Conservation (phyloP, 495 filamentous ascomycete species). For the Aspergillus bertholletiae region DNA sequence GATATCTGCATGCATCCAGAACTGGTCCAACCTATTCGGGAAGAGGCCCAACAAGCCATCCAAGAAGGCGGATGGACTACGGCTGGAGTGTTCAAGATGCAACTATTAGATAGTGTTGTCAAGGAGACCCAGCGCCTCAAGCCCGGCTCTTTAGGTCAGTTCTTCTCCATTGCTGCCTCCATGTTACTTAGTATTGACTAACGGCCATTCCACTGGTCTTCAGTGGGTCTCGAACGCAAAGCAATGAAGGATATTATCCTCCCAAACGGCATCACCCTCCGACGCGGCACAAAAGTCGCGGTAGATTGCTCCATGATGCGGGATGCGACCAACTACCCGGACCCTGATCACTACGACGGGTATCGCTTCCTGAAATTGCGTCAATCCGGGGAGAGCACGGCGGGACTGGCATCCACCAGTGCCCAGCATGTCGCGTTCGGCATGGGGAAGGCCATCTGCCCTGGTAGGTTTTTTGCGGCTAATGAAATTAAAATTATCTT, state of each 20-base stretch:
- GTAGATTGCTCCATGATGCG: not conserved
- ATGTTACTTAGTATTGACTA: too few species aligned
- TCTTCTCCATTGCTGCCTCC: too few species aligned
- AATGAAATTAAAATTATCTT: constrained; percentile 31
- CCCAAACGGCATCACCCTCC: not conserved
- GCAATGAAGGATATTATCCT: not conserved
- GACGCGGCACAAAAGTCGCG: not conserved
- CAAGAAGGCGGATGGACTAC: too few species aligned
- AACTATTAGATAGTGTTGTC: too few species aligned
- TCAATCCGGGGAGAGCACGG: constrained; percentile 8
- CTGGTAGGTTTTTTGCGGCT: constrained; percentile 38
- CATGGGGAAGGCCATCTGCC: constrained; percentile 41
- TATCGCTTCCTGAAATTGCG: not conserved
- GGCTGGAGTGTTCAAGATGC: too few species aligned
- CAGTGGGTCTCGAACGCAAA: too few species aligned
- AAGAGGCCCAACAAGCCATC: too few species aligned
- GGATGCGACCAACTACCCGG: not conserved
- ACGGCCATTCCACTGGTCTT: too few species aligned
- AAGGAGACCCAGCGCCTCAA: too few species aligned
- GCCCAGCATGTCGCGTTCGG: constrained; percentile 29
- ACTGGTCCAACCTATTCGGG: too few species aligned
- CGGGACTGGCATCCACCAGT: constrained; percentile 25
- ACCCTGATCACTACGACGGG: not conserved
- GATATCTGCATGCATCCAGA: too few species aligned
- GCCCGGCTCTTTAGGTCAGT: too few species aligned